Evolutionary conservation across 208 protist genomes (phyloP).

Genomic region (Leishmania tropica): DNA sequence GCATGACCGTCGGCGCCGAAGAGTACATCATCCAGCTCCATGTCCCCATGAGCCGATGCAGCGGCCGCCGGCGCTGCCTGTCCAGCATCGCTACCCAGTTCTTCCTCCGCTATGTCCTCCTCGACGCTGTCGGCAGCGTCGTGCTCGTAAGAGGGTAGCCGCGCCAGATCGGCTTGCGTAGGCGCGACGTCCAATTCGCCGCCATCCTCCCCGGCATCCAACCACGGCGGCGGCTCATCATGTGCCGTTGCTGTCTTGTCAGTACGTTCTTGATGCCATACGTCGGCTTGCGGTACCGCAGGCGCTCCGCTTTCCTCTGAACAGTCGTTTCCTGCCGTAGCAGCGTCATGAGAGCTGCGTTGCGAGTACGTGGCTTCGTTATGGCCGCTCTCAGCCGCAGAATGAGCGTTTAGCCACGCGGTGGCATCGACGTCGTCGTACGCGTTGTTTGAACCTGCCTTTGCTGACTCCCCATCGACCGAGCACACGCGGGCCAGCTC

Average conservation of each 20-base stretch:
- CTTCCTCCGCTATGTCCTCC: constrained; percentile 20
- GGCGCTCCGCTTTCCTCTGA: neutral
- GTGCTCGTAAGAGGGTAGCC: neutral
- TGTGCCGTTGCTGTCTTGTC: neutral
- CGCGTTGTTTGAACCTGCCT: neutral
- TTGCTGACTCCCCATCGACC: no score
- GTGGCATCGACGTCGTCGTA: constrained; percentile 16
- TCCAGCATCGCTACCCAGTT: constrained; percentile 13
- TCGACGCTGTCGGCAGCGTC: constrained; percentile 12
- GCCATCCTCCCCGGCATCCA: neutral
- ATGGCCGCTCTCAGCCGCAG: neutral
- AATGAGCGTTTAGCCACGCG: constrained; percentile 27
- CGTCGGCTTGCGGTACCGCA: constrained; percentile 15
- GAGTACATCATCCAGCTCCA: constrained; percentile 15
- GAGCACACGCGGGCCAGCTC: neutral
- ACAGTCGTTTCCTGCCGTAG: neutral
- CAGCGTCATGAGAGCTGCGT: neutral
- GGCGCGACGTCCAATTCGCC: neutral
- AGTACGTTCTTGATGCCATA: constrained; percentile 1
- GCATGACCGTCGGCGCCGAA: neutral
- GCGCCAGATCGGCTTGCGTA: neutral
- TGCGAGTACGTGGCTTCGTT: neutral
- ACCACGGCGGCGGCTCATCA: constrained; percentile 29
- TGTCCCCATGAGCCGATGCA: neutral
- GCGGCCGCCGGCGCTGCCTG: constrained; percentile 8